Base-by-base conservation (phyloP, 352 stramenopile species). In the Pythium aphanidermatum region DNA sequence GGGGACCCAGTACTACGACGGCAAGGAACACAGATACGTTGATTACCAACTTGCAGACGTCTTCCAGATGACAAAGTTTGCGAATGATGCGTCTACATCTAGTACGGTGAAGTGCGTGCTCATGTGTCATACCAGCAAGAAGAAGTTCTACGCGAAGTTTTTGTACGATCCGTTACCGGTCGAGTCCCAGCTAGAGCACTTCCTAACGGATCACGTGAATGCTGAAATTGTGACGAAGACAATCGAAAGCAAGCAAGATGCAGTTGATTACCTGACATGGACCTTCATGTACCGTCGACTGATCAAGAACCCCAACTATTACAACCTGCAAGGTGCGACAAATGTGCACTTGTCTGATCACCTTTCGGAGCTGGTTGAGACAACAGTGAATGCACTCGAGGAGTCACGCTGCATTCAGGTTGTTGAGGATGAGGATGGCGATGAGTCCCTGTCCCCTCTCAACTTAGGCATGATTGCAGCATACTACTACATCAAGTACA, bases 241-340 rank as follows among this genome's bases (percentile, higher is more conserved):
- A 8, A 97, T 99, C 42, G 92, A 97, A 56, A 98, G 79, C 61
- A 99, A 99, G 76, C 95, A 99, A 58, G 96, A 99, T 43, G 96
- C 95, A 0, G 94, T 99, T 28, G 96, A 99, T 57, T 99, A 99
- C 64, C 73, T 99, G 20, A 99, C 97, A 30, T 99, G 97, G 97
- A 99, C 96, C 2, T 98, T 99, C 43, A 93, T 99, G 73, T 99
- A 99, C 67, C 87, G 96, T 5, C 90, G 97, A 8, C 67, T 99
- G 25, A 85, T 95, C 42, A 98, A 99, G 68, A 99, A 99, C 70
- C 97, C 97, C 3, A 99, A 99, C 48, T 99, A 99, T 68, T 99
- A 99, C 82, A 97, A 98, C 51, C 68, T 99, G 35, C 80, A 95
- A 42, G 96, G 95, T 14, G 92, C 74, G 11, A 91, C 79, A 5